Percentiles rank a stretch among this genome's conserved stretches.
phyloP scores from a whole-genome alignment of 2,329 filamentous ascomycete species.

The Sphaerostilbella broomeana region DNA sequence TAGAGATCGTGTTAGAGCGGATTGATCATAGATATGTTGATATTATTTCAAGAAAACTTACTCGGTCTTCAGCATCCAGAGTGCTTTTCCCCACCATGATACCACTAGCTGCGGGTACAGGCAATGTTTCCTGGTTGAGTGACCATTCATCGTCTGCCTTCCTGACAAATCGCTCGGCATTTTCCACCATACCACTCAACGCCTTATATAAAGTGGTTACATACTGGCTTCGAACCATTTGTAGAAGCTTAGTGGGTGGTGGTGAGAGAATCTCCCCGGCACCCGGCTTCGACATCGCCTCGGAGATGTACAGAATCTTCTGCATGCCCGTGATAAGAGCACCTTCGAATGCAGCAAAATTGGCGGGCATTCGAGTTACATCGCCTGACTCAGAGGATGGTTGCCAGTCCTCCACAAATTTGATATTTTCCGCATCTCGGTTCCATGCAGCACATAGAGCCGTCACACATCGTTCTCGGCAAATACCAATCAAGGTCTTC shows the following conservation, averaged over 20 bases:
- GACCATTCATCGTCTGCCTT: conserved; percentile 59
- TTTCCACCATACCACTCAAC: conserved; percentile 92
- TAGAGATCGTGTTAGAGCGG: conserved; percentile 33
- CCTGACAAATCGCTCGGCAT: conserved; percentile 70
- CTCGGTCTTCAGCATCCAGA: conserved; percentile 50
- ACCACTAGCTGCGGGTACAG: conserved; percentile 28
- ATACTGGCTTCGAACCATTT: conserved; percentile 87
- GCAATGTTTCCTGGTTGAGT: conserved; percentile 38
- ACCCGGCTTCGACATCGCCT: conserved; percentile 69
- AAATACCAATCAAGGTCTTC: conserved; percentile 65
- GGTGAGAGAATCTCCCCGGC: conserved; percentile 73
- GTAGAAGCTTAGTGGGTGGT: conserved; percentile 78
- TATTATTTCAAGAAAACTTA: conserved; percentile 35
- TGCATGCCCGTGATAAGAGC: conserved; percentile 81
- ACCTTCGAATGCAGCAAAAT: conserved; percentile 80
- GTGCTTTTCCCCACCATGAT: conserved; percentile 38
- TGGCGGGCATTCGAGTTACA: conserved; percentile 82
- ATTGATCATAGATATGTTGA: no score
- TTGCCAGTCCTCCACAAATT: conserved; percentile 89
- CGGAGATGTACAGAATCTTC: conserved; percentile 88
- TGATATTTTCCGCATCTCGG: conserved; percentile 86
- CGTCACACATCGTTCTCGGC: conserved; percentile 77
- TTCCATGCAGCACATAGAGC: conserved; percentile 90
- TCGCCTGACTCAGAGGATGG: conserved; percentile 74
- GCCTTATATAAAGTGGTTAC: conserved; percentile 92